Percentiles rank a stretch among this genome's conserved stretches.
phyloP scores from a whole-genome alignment of 345 rosid species.

The Acer saccharum region DNA sequence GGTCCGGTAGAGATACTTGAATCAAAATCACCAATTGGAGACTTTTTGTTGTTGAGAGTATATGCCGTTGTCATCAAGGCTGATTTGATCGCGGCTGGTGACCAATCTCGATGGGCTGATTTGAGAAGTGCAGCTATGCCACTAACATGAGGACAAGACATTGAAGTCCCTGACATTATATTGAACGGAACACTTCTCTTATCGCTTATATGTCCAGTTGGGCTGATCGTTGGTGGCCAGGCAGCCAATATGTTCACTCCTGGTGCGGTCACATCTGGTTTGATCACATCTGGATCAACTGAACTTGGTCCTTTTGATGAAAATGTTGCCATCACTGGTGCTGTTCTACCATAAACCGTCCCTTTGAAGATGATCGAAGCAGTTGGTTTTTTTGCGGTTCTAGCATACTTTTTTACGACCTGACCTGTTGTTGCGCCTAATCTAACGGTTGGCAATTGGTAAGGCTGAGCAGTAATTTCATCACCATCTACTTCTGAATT shows the following conservation, averaged over 20 bases:
- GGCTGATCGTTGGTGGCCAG: conserved; percentile 60
- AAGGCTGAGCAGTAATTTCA: conserved; percentile 46
- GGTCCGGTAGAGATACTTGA: neutral
- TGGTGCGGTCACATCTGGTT: conserved; percentile 42
- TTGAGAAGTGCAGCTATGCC: conserved; percentile 28
- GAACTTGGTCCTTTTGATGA: conserved; percentile 63
- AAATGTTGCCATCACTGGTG: conserved; percentile 70
- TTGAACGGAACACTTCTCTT: conserved; percentile 62
- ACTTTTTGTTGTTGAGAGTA: conserved; percentile 30
- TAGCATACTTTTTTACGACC: conserved; percentile 40
- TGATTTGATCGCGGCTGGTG: no score
- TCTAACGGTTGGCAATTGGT: conserved; percentile 48
- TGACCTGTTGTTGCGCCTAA: conserved; percentile 46
- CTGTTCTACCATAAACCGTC: conserved; percentile 52
- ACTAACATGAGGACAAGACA: conserved; percentile 52
- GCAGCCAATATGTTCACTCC: conserved; percentile 45
- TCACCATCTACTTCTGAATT: conserved; percentile 43
- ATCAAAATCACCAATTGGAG: neutral
- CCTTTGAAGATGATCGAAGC: conserved; percentile 62
- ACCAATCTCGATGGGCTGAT: no score
- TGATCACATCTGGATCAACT: conserved; percentile 53
- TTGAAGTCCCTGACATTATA: conserved; percentile 77
- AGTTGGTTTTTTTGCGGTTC: conserved; percentile 39
- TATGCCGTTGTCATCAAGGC: no score
- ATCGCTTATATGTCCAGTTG: conserved; percentile 43